Conservation (phyloP, 2,329 filamentous ascomycete species). For the Lithohypha guttulata region DNA sequence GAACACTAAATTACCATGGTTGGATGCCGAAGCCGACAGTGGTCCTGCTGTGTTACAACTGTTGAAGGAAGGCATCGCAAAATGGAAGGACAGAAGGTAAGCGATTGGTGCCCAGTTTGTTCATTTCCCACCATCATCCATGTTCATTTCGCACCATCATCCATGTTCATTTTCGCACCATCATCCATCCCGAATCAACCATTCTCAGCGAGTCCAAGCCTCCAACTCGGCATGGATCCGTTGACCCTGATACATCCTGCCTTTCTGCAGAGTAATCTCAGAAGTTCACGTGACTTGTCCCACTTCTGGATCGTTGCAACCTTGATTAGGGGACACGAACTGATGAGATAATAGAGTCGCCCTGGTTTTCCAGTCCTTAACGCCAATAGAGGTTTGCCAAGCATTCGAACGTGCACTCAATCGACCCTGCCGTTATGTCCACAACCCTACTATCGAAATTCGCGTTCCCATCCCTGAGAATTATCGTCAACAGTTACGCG, state of each 20-base stretch:
- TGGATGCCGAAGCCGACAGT: conserved; percentile 93
- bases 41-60: conserved; percentile 86
- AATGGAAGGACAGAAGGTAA: conserved; percentile 68
- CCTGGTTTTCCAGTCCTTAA: conserved; percentile 80
- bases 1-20: conserved; percentile 79
- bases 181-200: too few relatives aligned
- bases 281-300: too few relatives aligned
- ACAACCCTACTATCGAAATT: conserved; percentile 63
- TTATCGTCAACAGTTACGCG: conserved; percentile 76
- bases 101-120: conserved; percentile 20
- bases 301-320: too few relatives aligned
- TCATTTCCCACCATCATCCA: too few relatives aligned
- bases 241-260: too few relatives aligned
- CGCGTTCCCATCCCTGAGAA: conserved; percentile 77
- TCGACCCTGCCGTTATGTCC: conserved; percentile 66
- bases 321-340: too few relatives aligned
- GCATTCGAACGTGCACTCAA: conserved; percentile 70
- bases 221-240: too few relatives aligned
- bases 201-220: too few relatives aligned
- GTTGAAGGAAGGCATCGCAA: conserved; percentile 81
- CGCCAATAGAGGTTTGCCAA: conserved; percentile 68
- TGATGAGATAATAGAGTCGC: conserved; percentile 69
- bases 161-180: too few relatives aligned
- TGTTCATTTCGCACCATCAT: too few relatives aligned
- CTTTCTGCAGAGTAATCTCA: too few relatives aligned